phyloP scores from a whole-genome alignment of 2,329 filamentous ascomycete species.

The Byssothecium circinans region DNA sequence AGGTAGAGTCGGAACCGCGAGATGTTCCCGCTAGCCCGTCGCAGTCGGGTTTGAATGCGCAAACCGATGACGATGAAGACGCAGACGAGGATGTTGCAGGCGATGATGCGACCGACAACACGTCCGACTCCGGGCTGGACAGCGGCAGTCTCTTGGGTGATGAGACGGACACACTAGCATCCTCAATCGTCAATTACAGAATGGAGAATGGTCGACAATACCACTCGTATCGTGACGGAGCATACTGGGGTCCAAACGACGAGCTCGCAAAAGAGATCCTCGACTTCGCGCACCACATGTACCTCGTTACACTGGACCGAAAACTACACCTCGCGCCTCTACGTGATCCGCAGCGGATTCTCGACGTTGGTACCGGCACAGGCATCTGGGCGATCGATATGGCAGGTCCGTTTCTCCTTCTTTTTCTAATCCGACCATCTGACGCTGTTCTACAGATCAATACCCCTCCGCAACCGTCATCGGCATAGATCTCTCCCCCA shows the following conservation, averaged over 20 bases:
- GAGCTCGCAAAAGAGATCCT: constrained; percentile 48
- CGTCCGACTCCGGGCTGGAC: constrained; percentile 43
- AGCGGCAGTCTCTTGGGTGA: constrained; percentile 39
- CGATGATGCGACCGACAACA: constrained; percentile 17
- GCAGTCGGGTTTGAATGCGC: constrained; percentile 10
- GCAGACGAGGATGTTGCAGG: no score
- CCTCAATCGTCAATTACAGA: constrained; percentile 39
- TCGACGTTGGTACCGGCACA: constrained; percentile 42
- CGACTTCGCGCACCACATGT: constrained; percentile 49
- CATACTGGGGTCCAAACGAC: constrained; percentile 49
- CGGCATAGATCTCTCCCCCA: constrained; percentile 54
- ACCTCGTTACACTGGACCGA: constrained; percentile 38
- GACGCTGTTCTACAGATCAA: constrained; percentile 21
- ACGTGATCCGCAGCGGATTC: constrained; percentile 29
- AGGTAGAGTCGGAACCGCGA: no score
- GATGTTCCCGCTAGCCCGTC: not conserved
- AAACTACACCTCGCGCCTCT: constrained; percentile 40
- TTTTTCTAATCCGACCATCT: not conserved
- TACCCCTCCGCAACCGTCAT: constrained; percentile 36
- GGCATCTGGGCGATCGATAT: constrained; percentile 43
- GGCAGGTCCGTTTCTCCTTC: constrained; percentile 11
- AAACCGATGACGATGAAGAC: not conserved
- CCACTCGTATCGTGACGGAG: constrained; percentile 41
- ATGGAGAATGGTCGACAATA: constrained; percentile 44
- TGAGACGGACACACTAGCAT: constrained; percentile 41